phyloP scores from a whole-genome alignment of 805 yeast species.

The Saccharomycopsis sp. region DNA sequence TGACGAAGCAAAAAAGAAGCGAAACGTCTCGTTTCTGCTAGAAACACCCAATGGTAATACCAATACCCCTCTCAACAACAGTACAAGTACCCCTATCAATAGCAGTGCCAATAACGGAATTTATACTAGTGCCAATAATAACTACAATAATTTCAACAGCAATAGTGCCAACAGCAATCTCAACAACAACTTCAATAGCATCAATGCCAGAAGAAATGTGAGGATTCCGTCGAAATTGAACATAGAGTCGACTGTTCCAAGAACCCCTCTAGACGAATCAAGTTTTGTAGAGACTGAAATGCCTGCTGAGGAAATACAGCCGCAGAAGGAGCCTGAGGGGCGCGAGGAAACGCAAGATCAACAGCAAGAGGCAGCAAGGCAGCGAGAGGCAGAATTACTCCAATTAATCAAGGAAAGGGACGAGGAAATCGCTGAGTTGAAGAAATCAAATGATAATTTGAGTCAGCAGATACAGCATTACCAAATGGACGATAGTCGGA shows the following conservation, averaged over 20 bases:
- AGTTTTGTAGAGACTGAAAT: conserved; percentile 1
- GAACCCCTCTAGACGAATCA: not conserved
- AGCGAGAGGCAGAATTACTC: not conserved
- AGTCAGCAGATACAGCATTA: not conserved
- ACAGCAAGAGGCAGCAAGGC: not conserved
- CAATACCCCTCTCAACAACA: not conserved
- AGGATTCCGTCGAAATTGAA: not conserved
- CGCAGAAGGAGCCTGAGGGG: not conserved
- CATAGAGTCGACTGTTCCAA: conserved; percentile 30
- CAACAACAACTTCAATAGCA: no score
- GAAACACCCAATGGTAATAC: not conserved
- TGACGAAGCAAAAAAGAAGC: not conserved
- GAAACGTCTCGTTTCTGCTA: conserved; percentile 17
- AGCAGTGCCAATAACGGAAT: not conserved
- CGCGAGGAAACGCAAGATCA: no score
- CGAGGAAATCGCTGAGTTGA: not conserved
- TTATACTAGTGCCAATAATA: not conserved
- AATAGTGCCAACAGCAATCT: no score
- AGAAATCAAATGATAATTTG: not conserved
- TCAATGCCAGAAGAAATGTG: not conserved
- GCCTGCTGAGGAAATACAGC: not conserved
- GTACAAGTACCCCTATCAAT: not conserved
- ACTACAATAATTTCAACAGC: no score
- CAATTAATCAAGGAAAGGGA: not conserved
- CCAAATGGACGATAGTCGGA: not conserved